These are phyloP conservation scores for Ustilago esculenta DNA, from an alignment of 1,284 basidiomycete species.

Conservation along the genomic window DNA sequence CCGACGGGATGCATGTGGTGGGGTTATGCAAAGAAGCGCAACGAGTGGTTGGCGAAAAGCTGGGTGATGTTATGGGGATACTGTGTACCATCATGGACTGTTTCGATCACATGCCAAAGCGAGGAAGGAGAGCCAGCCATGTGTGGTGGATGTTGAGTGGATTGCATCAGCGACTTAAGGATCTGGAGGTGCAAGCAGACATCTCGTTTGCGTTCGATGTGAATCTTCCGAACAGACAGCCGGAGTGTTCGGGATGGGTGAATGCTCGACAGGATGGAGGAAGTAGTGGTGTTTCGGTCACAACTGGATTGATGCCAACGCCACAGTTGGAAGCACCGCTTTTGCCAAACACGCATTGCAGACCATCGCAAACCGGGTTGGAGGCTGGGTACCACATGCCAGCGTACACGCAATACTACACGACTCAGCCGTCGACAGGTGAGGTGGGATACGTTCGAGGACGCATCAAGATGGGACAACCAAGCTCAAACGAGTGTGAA, in stretches of 20 bases:
- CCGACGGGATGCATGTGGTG: not conserved
- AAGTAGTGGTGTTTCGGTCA: no score
- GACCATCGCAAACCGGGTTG: no score
- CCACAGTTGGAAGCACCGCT: no score
- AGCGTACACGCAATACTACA: not conserved
- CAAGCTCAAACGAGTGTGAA: no score
- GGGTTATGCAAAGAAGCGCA: not conserved
- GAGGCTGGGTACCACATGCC: no score
- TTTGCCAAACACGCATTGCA: no score
- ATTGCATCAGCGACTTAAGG: conserved; percentile 2
- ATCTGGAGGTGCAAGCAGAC: conserved; percentile 13
- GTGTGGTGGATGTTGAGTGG: not conserved
- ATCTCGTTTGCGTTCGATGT: conserved; percentile 23
- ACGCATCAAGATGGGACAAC: no score
- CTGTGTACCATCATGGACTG: conserved; percentile 13
- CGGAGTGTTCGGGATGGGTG: not conserved
- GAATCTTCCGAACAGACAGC: not conserved
- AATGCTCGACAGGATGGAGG: not conserved
- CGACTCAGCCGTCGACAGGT: not conserved
- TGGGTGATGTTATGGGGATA: conserved; percentile 18
- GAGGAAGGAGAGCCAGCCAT: not conserved
- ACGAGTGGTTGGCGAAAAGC: conserved; percentile 1
- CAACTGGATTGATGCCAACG: no score
- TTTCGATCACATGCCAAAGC: conserved; percentile 14
- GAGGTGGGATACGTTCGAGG: not conserved